A percentile compares a stretch with the other conserved stretches of the same genome.
Evolutionary conservation across 768 basidiomycete species (phyloP).

Genomic region (Antrodiella citrinella): DNA sequence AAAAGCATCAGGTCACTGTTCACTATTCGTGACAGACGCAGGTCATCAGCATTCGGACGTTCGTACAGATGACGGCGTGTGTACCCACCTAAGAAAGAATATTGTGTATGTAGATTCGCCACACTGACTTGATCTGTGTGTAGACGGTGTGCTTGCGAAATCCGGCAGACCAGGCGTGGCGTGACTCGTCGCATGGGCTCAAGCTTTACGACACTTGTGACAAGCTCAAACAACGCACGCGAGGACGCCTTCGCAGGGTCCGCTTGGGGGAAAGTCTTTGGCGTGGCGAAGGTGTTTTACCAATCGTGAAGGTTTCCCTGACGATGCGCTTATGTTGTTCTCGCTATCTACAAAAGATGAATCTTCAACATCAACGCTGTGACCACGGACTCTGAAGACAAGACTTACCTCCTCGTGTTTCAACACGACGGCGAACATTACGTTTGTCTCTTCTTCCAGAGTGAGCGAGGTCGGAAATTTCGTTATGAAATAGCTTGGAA

Average conservation of each 20-base stretch:
- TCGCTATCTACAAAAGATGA: conserved; percentile 4
- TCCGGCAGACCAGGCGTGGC: too few species aligned
- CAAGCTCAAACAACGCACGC: too few species aligned
- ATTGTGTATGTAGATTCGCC: too few species aligned
- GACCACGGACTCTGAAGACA: neutral
- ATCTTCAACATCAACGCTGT: neutral
- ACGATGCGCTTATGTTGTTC: conserved; percentile 9
- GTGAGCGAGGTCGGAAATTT: conserved; percentile 10
- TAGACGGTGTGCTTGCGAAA: too few species aligned
- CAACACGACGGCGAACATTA: conserved; percentile 10
- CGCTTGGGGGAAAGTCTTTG: conserved; percentile 12
- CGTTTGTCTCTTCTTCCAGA: conserved; percentile 7
- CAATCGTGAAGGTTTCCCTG: conserved; percentile 8
- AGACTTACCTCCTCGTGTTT: conserved; percentile 11
- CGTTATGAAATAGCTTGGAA: conserved; percentile 6
- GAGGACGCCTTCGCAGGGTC: conserved; percentile 11
- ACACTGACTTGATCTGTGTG: too few species aligned
- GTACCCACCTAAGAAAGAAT: too few species aligned
- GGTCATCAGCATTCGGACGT: too few species aligned
- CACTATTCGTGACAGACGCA: too few species aligned
- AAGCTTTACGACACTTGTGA: too few species aligned
- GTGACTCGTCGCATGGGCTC: too few species aligned
- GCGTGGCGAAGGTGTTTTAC: conserved; percentile 9
- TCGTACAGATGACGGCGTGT: too few species aligned
- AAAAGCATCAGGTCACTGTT: too few species aligned